A percentile compares a stretch with the other conserved stretches of the same genome.
Evolutionary conservation across 139 green algal species (phyloP).

Genomic region (Chlorella sp.): DNA sequence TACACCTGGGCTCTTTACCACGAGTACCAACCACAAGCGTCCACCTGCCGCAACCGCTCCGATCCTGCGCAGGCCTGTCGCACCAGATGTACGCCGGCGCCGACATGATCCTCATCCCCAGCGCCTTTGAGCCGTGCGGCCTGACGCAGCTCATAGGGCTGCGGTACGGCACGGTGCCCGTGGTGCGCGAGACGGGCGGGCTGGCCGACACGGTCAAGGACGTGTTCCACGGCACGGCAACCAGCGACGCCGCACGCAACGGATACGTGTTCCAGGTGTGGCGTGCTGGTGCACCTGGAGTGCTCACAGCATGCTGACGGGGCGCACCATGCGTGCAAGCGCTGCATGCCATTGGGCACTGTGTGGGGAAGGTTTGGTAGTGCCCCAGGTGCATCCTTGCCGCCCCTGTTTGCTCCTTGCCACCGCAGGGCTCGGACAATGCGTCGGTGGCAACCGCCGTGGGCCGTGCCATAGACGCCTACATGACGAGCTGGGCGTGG

Average conservation of each 20-base stretch:
- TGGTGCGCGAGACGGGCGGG: constrained; percentile 31
- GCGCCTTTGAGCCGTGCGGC: constrained; percentile 88
- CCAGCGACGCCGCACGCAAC: background rate
- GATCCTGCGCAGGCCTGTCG: constrained; percentile 31
- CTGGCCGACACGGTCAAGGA: constrained; percentile 81
- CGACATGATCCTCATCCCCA: constrained; percentile 81
- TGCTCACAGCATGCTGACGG: background rate
- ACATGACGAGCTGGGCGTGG: background rate
- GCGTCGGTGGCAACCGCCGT: background rate
- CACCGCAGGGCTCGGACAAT: background rate
- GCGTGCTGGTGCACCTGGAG: background rate
- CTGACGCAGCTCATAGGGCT: constrained; percentile 52
- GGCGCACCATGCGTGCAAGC: no score
- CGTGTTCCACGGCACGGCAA: constrained; percentile 26
- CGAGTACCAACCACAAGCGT: no score
- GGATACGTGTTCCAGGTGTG: background rate
- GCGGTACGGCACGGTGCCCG: background rate
- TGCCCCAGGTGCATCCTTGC: no score
- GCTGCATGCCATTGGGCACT: no score
- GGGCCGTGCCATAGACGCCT: background rate
- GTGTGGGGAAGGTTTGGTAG: no score
- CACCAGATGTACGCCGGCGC: constrained; percentile 76
- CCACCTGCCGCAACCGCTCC: no score
- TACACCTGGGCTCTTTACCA: no score
- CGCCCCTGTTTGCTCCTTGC: no score